Evolutionary conservation across 257 asterid genomes (phyloP), one percentile per base, ranked within the genome.

Genomic region (Avicennia marina): DNA sequence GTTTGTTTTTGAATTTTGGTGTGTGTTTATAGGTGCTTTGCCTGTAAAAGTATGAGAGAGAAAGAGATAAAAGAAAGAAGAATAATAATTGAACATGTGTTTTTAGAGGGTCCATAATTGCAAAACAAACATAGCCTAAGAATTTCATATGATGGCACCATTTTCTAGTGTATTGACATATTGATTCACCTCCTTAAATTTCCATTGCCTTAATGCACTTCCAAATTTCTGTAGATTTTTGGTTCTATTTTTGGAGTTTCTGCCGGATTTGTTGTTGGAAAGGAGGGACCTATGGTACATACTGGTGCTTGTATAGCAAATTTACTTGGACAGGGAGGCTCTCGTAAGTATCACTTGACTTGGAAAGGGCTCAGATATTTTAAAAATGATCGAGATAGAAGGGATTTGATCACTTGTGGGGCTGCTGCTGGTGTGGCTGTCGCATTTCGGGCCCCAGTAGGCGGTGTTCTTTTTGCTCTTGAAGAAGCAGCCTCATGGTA

Each of bases 381-480:
- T 71, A 91, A 91, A 74, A 91, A 91, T 64, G 98, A 91, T 49
- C 75, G 97, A 18, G 98, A 91, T 58, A 78, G 98, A 50, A 78
- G 98, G 80, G 98, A 91, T 70, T 76, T 91, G 81, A 91, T 91
- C 72, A 91, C 98, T 44, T 91, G 97, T 69, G 98, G 98, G 36
- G 95, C 98, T 13, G 98, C 97, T 65, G 97, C 97, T 73, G 98
- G 98, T 68, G 98, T 91, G 51, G 97, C 98, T 44, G 95, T 95
- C 65, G 98, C 98, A 64, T 91, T 91, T 67, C 98, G 98, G 15
- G 96, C 98, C 58, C 98, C 98, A 55, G 98, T 91, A 56, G 98
- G 98, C 58, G 98, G 98, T 10, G 98, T 91, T 51, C 98, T 91
- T 70, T 91, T 91, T 66, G 97, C 98, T 44, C 95, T 91, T 29